Conservation (phyloP, 179 eudicot genomes). For the Beta corolliflora region DNA sequence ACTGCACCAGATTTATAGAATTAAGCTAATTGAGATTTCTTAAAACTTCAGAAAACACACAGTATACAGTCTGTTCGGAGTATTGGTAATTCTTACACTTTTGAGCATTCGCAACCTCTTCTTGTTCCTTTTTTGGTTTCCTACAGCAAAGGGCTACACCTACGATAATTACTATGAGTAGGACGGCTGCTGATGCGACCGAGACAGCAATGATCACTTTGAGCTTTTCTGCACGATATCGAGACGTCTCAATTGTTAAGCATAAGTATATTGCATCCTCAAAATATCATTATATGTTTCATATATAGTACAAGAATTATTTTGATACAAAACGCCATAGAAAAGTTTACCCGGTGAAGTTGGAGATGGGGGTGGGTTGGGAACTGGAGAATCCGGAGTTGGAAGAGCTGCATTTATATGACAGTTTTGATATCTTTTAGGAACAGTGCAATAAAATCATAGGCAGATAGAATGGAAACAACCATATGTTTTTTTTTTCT, state of each 20-base stretch:
- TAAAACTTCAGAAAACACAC: not conserved
- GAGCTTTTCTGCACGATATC: slow-evolving; percentile 3
- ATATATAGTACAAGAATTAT: too few species aligned
- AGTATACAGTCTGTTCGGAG: not conserved
- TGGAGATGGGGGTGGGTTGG: not conserved
- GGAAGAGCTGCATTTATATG: not conserved
- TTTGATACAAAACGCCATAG: not conserved
- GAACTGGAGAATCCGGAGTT: not conserved
- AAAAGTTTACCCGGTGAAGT: not conserved
- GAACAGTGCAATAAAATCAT: too few species aligned
- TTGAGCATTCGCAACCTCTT: not conserved
- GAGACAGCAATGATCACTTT: not conserved
- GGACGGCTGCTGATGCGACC: not conserved
- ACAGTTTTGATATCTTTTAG: too few species aligned
- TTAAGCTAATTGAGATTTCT: not conserved
- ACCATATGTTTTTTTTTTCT: too few species aligned
- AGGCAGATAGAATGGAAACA: too few species aligned
- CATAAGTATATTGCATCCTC: not conserved
- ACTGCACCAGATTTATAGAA: not conserved
- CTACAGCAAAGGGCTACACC: not conserved
- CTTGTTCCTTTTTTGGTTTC: not conserved
- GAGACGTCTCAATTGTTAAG: not conserved
- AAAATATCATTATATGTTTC: not conserved
- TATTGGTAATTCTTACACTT: not conserved
- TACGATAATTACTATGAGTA: not conserved